A percentile compares a stretch with the other conserved stretches of the same genome.
These are phyloP conservation scores for Plasmodium sp. DNA, from an alignment of 169 alveolate species.

Conservation along the genomic window DNA sequence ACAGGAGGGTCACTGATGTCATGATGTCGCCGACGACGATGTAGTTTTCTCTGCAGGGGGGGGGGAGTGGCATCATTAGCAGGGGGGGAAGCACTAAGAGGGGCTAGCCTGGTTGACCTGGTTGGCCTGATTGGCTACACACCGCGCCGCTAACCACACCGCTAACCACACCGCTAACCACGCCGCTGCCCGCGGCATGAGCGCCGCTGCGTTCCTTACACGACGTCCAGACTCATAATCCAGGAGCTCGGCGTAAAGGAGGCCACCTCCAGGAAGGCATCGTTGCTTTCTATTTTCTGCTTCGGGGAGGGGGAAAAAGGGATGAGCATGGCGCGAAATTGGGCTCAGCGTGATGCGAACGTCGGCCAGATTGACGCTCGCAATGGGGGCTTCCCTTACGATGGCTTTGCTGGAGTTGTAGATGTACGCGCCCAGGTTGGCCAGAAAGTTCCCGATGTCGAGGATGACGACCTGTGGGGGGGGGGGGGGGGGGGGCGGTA, in stretches of 20 bases:
- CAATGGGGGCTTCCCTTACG: not conserved
- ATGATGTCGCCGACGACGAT: slow-evolving; percentile 66
- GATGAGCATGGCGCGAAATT: not conserved
- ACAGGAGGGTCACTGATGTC: slow-evolving; percentile 69
- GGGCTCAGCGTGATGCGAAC: not conserved
- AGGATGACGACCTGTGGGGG: slow-evolving; percentile 18
- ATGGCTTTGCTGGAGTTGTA: not conserved
- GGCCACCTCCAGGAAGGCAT: slow-evolving; percentile 33
- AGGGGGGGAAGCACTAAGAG: not conserved
- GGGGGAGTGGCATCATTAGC: not conserved
- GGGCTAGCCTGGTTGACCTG: not conserved
- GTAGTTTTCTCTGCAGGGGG: slow-evolving; percentile 34
- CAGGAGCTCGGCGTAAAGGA: slow-evolving; percentile 74
- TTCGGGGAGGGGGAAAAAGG: not conserved
- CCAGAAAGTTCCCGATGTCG: slow-evolving; percentile 29
- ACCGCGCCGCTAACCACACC: too few relatives aligned
- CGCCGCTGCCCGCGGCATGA: not conserved
- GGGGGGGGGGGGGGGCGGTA: not conserved
- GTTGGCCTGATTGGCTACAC: not conserved
- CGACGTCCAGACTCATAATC: slow-evolving; percentile 71
- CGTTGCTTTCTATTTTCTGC: slow-evolving; percentile 21
- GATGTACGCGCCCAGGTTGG: slow-evolving; percentile 9
- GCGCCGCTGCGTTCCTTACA: slow-evolving; percentile 1
- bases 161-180: not conserved
- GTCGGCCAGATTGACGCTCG: not conserved